Base-by-base conservation (phyloP, 2,329 filamentous ascomycete species). In the Talaromyces sp. region DNA sequence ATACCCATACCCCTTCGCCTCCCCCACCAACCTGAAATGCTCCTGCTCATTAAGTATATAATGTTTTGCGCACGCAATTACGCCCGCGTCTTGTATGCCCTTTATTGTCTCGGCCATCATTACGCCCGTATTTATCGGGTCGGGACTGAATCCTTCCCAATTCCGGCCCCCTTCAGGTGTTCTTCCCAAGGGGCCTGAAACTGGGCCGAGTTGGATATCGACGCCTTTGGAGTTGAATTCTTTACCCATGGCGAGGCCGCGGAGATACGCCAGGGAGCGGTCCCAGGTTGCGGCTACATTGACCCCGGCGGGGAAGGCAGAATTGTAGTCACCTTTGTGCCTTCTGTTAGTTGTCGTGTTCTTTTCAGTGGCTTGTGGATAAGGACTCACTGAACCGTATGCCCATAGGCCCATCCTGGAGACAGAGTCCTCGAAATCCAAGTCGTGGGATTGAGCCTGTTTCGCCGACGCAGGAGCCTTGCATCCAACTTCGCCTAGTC, bases 371-470 rank as follows among this genome's bases (percentile, higher is more conserved):
- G 27, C 27, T 31, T 31, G 3, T 31, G 27, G 17, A 13, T 7
- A 5, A 54, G 31, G 8, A 13, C 81, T 57, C 76, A 85, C 83
- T 81, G 64, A 89, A 85, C 59, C 93, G 90, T 64, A 97, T 81
- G 67, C 93, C 93, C 1, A 95, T 81, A 8, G 93, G 93, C 2
- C 90, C 89, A 74, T 97, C 93, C 72, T 97, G 92, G 81, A 94
- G 80, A 75, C 93, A 97, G n/a, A 96, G 81, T 27, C 87, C 84
- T 69, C 85, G 87, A 5, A 89, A 81, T 49, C 91, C 91, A 22
- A 81, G 71, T 69, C 81, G 73, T 56, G 82, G 81, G 61, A 83
- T 77, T 62, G 78, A 73, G 56, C 82, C 82, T 15, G 82, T 82
- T 70, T 95, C 89, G 66, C 93, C 93, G 15, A 96, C 92, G 70